phyloP scores from a whole-genome alignment of 1,284 basidiomycete genomes.

The Testicularia cyperi region DNA sequence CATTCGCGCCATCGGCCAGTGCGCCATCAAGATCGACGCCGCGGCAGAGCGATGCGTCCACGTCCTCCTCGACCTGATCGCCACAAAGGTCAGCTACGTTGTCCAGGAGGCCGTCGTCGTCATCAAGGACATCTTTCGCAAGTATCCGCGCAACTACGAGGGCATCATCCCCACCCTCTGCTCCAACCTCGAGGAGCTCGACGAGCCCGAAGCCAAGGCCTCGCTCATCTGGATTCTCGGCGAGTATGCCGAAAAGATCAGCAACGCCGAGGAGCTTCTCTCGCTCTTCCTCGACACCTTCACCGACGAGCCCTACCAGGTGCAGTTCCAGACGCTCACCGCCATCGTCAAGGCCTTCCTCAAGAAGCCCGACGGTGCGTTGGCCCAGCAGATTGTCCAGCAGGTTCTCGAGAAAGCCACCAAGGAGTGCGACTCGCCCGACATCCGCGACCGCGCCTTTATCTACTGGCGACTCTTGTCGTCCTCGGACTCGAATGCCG shows the following conservation, averaged over 20 bases:
- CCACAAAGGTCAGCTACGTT: conserved; percentile 90
- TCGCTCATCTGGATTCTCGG: conserved; percentile 99
- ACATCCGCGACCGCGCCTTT: conserved; percentile 92
- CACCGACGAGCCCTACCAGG: conserved; percentile 87
- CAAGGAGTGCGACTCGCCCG: conserved; percentile 93
- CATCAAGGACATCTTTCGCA: conserved; percentile 99
- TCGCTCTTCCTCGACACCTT: conserved; percentile 88
- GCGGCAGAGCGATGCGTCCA: conserved; percentile 94
- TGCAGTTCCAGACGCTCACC: conserved; percentile 91
- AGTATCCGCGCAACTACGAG: conserved; percentile 96
- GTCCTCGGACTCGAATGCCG: conserved; percentile 81
- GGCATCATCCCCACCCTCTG: conserved; percentile 93
- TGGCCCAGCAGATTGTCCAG: conserved; percentile 78
- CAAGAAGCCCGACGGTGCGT: conserved; percentile 83
- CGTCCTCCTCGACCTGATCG: conserved; percentile 86
- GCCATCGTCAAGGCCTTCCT: conserved; percentile 96
- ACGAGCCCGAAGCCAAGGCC: conserved; percentile 97
- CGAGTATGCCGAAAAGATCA: conserved; percentile 94
- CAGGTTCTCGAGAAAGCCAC: conserved; percentile 88
- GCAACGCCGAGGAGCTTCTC: conserved; percentile 90
- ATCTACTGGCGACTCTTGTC: conserved; percentile 94
- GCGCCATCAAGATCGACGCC: conserved; percentile 89
- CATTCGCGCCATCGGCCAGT: conserved; percentile 91
- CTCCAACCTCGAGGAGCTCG: conserved; percentile 89
- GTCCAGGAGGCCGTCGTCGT: conserved; percentile 98